Evolutionary conservation across 495 filamentous ascomycete genomes (phyloP), one percentile per base, ranked within the genome.

Genomic region (Penicillium cinerascens): DNA sequence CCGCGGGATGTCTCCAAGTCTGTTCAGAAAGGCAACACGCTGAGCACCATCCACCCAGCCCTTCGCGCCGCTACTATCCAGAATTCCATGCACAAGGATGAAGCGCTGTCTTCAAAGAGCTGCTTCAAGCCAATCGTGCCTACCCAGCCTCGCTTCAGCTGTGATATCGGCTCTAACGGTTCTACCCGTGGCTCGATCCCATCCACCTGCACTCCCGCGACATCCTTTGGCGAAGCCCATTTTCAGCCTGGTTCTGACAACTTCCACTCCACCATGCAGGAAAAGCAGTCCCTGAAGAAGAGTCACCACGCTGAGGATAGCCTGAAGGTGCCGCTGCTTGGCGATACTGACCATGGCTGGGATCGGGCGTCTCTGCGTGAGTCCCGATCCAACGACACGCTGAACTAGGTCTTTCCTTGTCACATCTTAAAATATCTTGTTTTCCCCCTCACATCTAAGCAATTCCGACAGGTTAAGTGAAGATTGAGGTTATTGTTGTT

Each of bases 291-390:
- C 16, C n/a, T 26, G 3, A 23, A 20, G 16, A 16, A 22, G 13
- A 26, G n/a, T 16, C 15, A 0, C 20, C 33, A 44, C 6, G 43
- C 22, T 44, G 49, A 49, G 1, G 44, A 49, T 13, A 29, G 2
- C 11, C n/a, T 16, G 29, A 18, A 39, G 7, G 9, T 26, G 7
- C 29, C 44, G 2, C 27, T 44, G 27, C 39, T 47, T 13, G 26
- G 15, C 9, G 38, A 52, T 16, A 20, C 21, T 1, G 40, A 49
- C 4, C 55, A 47, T 13, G 55, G 44, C 0, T 52, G 55, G 55
- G 49, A 52, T 36, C 43, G 22, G 10, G 44, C 41, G 4, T 57
- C 55, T 2, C 22, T 48, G 3, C 27, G 13, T 25, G 55, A 47
- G 10, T 26, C 39, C 25, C 45, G 45, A 35, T 36, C 36, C 13